These are phyloP conservation scores for Alternaria sp. DNA, from an alignment of 2,329 filamentous ascomycete genomes.

Conservation along the genomic window DNA sequence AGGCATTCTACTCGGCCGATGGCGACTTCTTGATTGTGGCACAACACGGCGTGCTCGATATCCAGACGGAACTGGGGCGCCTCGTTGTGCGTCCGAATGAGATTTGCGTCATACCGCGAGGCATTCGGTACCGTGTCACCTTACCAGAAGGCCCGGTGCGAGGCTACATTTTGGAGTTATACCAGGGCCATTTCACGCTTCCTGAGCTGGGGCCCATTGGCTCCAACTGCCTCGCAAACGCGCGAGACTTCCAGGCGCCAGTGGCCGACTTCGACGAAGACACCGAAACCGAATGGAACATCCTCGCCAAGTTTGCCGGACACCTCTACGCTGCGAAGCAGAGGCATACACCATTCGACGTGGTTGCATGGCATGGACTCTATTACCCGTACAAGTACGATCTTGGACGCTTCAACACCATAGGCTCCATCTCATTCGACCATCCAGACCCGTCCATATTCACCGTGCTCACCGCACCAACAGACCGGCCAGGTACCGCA, in stretches of 20 bases:
- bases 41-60: slow-evolving; percentile 69
- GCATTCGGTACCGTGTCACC: slow-evolving; percentile 68
- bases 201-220: slow-evolving; percentile 72
- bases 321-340: slow-evolving; percentile 67
- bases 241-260: slow-evolving; percentile 69
- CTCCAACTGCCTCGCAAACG: slow-evolving; percentile 69
- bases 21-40: slow-evolving; percentile 71
- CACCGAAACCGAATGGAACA: slow-evolving; percentile 62
- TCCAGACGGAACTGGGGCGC: slow-evolving; percentile 71
- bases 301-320: slow-evolving; percentile 68
- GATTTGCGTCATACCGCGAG: slow-evolving; percentile 69
- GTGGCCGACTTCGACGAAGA: slow-evolving; percentile 63
- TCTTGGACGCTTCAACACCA: slow-evolving; percentile 63
- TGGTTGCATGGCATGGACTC: slow-evolving; percentile 75
- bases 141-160: slow-evolving; percentile 65
- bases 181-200: slow-evolving; percentile 68
- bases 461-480: slow-evolving; percentile 69
- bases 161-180: slow-evolving; percentile 72
- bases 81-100: slow-evolving; percentile 72
- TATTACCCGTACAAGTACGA: slow-evolving; percentile 68
- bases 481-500: slow-evolving; percentile 60
- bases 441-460: slow-evolving; percentile 72
- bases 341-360: slow-evolving; percentile 71
- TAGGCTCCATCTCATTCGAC: slow-evolving; percentile 65
- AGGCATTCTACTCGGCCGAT: slow-evolving; percentile 83